Conservation (phyloP, 164 flowering plant genomes). For the Vitis cinerea region DNA sequence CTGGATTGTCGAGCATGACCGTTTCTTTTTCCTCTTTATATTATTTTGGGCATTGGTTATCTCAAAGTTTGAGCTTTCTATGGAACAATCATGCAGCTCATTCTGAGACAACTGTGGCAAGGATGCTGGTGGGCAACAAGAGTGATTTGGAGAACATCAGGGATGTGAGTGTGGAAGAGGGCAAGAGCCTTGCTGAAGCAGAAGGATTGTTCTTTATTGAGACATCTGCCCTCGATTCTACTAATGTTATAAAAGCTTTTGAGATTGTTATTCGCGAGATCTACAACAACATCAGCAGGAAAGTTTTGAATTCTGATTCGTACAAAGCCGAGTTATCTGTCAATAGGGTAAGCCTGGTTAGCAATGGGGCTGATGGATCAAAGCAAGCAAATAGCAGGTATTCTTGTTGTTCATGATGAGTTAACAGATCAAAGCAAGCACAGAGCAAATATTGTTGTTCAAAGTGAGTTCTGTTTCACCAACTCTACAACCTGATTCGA, state of each 20-base stretch:
- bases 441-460: too few species aligned
- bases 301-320: slow-evolving; percentile 32
- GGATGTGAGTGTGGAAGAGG: slow-evolving; percentile 19
- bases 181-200: slow-evolving; percentile 28
- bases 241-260: slow-evolving; percentile 32
- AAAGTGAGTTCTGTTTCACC: too few species aligned
- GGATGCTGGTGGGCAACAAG: slow-evolving; percentile 24
- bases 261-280: slow-evolving; percentile 33
- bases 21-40: neutral
- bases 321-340: slow-evolving; percentile 32
- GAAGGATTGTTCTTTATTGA: slow-evolving; percentile 39
- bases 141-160: slow-evolving; percentile 19
- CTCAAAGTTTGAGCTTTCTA: neutral
- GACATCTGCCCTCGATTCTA: slow-evolving; percentile 36
- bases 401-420: slow-evolving; percentile 30
- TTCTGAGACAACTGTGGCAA: slow-evolving; percentile 21
- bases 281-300: slow-evolving; percentile 31
- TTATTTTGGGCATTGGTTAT: neutral
- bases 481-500: too few species aligned
- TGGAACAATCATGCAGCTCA: slow-evolving; percentile 16
- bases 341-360: slow-evolving; percentile 23
- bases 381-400: slow-evolving; percentile 12
- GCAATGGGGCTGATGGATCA: slow-evolving; percentile 18
- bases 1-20: neutral
- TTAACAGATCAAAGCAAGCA: neutral